Evolutionary conservation across 2,329 filamentous ascomycete genomes (phyloP).

Genomic region (Claviceps quebecensis): DNA sequence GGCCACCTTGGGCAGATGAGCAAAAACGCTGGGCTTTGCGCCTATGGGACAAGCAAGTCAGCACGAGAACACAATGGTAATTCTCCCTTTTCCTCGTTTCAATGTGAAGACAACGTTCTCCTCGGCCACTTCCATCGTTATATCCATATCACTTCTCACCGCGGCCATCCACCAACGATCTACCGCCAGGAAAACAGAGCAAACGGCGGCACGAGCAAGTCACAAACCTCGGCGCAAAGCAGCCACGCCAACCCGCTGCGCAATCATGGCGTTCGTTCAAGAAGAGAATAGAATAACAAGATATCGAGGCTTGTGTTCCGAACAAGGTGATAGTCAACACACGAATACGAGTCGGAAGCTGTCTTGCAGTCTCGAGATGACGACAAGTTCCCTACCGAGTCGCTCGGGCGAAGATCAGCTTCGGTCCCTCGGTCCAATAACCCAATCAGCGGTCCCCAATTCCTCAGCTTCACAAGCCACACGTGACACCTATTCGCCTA

Average conservation of each 20-base stretch:
- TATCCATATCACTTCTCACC: too few species aligned
- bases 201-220: not conserved
- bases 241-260: conserved; percentile 42
- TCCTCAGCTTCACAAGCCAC: conserved; percentile 19
- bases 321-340: not conserved
- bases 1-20: conserved; percentile 26
- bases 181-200: not conserved
- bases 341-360: not conserved
- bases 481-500: conserved; percentile 14
- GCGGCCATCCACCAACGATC: too few species aligned
- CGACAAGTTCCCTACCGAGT: not conserved
- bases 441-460: conserved; percentile 26
- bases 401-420: not conserved
- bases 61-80: not conserved
- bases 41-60: conserved; percentile 12
- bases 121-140: not conserved
- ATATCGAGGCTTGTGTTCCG: not conserved
- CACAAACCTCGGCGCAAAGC: conserved; percentile 43
- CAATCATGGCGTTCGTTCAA: conserved; percentile 29
- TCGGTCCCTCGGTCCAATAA: conserved; percentile 29
- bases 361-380: not conserved
- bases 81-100: not conserved
- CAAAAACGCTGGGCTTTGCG: conserved; percentile 31
- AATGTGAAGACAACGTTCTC: not conserved
- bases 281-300: not conserved